Evolutionary conservation across 371 early-diverging fungal genomes (phyloP).

Genomic region (Coemansia sp.): DNA sequence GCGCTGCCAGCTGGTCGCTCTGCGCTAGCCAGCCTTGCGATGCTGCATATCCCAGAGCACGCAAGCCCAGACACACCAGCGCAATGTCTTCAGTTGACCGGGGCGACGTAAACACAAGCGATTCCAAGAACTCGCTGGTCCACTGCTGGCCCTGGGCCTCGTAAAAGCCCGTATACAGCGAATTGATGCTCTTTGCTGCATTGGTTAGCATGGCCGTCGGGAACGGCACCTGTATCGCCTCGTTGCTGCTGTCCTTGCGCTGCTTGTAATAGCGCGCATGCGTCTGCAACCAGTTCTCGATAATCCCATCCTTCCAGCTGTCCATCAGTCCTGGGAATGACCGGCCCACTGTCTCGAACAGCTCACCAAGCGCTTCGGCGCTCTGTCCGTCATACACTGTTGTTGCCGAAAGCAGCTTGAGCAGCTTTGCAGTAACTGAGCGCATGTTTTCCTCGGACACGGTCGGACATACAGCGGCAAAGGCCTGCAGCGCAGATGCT

Average conservation of each 20-base stretch:
- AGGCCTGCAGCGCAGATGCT: conserved; percentile 21
- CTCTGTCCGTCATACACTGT: conserved; percentile 25
- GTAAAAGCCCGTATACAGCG: conserved; percentile 24
- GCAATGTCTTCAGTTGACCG: conserved; percentile 11
- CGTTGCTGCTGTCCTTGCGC: conserved; percentile 8
- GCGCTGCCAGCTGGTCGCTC: conserved; percentile 2
- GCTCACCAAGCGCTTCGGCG: conserved; percentile 11
- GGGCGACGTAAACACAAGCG: neutral
- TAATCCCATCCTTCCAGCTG: conserved; percentile 11
- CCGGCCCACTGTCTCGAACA: conserved; percentile 18
- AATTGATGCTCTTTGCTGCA: conserved; percentile 27
- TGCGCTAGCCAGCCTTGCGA: conserved; percentile 3
- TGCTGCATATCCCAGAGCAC: conserved; percentile 33
- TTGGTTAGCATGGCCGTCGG: conserved; percentile 18
- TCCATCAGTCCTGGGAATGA: conserved; percentile 13
- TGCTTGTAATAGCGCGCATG: conserved; percentile 13
- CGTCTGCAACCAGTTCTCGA: conserved; percentile 12
- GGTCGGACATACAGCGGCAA: conserved; percentile 23
- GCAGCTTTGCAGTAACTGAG: neutral
- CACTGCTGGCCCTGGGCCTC: conserved; percentile 13
- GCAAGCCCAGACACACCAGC: conserved; percentile 27
- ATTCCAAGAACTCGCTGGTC: conserved; percentile 20
- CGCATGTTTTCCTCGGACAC: conserved; percentile 8
- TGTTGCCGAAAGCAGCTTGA: conserved; percentile 17
- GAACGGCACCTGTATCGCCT: conserved; percentile 24